These are phyloP conservation scores for Sphagnum contortum DNA, from an alignment of 225 moss, liverwort and hornwort species.

Conservation along the genomic window DNA sequence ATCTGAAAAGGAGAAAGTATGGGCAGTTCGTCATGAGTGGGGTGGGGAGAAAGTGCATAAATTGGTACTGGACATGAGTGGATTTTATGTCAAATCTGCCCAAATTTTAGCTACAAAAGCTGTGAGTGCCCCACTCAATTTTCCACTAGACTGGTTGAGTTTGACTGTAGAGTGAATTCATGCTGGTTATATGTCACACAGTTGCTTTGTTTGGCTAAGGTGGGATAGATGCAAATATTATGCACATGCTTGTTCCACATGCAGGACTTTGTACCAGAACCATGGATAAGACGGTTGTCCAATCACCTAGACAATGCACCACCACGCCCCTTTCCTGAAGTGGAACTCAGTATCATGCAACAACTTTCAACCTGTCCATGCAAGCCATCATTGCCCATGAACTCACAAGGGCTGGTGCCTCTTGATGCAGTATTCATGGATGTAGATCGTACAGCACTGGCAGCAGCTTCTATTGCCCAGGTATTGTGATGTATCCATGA, in stretches of 20 bases:
- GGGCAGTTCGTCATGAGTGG: conserved; percentile 96
- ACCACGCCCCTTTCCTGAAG: conserved; percentile 87
- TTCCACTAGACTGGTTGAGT: too few relatives aligned
- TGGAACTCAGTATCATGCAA: conserved; percentile 57
- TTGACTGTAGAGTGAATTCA: too few relatives aligned
- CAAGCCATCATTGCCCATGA: conserved; percentile 35
- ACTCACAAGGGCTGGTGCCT: conserved; percentile 46
- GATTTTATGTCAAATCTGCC: conserved; percentile 99
- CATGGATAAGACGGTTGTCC: conserved; percentile 84
- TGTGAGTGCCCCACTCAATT: conserved; percentile 39
- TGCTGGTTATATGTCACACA: too few relatives aligned
- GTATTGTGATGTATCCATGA: conserved; percentile 13
- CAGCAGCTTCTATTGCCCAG: conserved; percentile 99
- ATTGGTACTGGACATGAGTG: conserved; percentile 98
- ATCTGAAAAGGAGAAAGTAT: conserved; percentile 52
- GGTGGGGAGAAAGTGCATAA: conserved; percentile 96
- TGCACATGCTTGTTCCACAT: conserved; percentile 4
- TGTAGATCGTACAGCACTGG: conserved; percentile 69
- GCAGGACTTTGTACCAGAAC: conserved; percentile 97
- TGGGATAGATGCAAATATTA: too few relatives aligned
- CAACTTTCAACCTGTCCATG: conserved; percentile 65
- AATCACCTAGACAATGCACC: conserved; percentile 89
- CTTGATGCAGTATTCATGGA: conserved; percentile 63
- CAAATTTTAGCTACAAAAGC: conserved; percentile 98
- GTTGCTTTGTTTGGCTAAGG: too few relatives aligned